These are phyloP conservation scores for Auricularia auricula-judae DNA, from an alignment of 768 basidiomycete genomes.

Conservation along the genomic window DNA sequence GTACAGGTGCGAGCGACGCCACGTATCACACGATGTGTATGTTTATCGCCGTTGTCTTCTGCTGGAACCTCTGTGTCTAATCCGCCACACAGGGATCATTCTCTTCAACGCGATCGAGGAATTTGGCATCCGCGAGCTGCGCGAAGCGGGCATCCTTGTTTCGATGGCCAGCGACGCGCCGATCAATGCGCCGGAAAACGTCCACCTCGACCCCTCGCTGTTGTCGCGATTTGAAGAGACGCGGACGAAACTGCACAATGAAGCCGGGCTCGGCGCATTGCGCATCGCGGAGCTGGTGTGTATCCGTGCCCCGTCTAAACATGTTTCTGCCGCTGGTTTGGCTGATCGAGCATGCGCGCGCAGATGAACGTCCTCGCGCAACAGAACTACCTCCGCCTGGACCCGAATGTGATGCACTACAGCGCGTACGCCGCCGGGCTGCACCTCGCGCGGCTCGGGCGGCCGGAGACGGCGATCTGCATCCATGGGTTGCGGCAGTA, in stretches of 20 bases:
- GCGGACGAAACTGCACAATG: conserved; percentile 64
- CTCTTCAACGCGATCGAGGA: conserved; percentile 76
- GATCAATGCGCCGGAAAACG: conserved; percentile 21
- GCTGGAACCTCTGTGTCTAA: not conserved
- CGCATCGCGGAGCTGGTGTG: conserved; percentile 81
- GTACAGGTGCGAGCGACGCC: conserved; percentile 68
- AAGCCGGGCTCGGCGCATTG: conserved; percentile 74
- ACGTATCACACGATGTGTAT: conserved; percentile 82
- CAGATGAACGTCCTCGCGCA: conserved; percentile 74
- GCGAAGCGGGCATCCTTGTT: conserved; percentile 22
- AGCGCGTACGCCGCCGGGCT: conserved; percentile 76
- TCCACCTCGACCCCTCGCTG: conserved; percentile 24
- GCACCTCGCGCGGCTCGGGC: conserved; percentile 70
- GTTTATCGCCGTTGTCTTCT: not conserved
- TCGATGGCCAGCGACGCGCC: not conserved
- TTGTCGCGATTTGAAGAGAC: conserved; percentile 45
- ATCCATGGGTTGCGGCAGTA: conserved; percentile 83
- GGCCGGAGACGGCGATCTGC: conserved; percentile 74
- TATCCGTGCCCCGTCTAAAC: conserved; percentile 6
- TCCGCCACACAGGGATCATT: conserved; percentile 35
- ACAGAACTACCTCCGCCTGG: conserved; percentile 80
- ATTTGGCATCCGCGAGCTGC: conserved; percentile 69
- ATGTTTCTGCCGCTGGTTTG: conserved; percentile 4
- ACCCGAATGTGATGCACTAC: conserved; percentile 84
- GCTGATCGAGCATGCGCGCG: not conserved